Base-by-base conservation (phyloP, 805 yeast species). In the Torulaspora microellipsoides region DNA sequence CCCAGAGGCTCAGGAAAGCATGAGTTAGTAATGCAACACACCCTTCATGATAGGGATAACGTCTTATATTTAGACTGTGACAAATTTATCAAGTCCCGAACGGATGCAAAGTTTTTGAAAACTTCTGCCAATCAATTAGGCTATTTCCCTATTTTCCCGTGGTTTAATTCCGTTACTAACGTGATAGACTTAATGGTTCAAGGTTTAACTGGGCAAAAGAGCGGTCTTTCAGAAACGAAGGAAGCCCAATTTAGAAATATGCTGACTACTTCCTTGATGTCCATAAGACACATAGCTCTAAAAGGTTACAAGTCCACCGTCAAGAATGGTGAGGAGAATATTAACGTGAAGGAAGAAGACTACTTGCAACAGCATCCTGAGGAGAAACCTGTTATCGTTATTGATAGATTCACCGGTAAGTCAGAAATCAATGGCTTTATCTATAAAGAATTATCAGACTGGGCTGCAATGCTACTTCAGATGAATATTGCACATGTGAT, bases 1-100 rank as follows among this genome's bases (percentile, higher is more conserved):
- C 98, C 99, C 4, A 76, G 87, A 51, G 99, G 99, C 4, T 81
- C 95, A n/a, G 99, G 98, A 15, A 91, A 93, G 56, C 76, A 81
- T 47, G 91, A 81, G 47, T 67, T 88, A 47, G 89, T 91, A 4
- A 66, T 83, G 58, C 80, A 80, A 34, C 79, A 82, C 55, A 81
- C 84, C 1, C 69, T 87, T 35, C 67, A 71, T 37, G 78, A 72
- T 25, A 76, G 89, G 40, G 70, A 72, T 1, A 81, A 83, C 48
- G 75, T 83, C 3, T 69, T 89, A 31, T 73, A 78, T 45, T 63
- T 93, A 35, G 95, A 91, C 64, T 91, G 97, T 69, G 95, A 85
- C 43, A 70, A 70, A 31, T 66, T 93, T 42, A 73, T 77, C 15
- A 86, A 85, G 58, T 71, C 93, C 3, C 70, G 96, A 54, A 79